Percentiles rank a stretch among this genome's conserved stretches.
These are phyloP conservation scores for Fusarium anthophilum DNA, from an alignment of 2,329 filamentous ascomycete genomes.

Conservation along the genomic window DNA sequence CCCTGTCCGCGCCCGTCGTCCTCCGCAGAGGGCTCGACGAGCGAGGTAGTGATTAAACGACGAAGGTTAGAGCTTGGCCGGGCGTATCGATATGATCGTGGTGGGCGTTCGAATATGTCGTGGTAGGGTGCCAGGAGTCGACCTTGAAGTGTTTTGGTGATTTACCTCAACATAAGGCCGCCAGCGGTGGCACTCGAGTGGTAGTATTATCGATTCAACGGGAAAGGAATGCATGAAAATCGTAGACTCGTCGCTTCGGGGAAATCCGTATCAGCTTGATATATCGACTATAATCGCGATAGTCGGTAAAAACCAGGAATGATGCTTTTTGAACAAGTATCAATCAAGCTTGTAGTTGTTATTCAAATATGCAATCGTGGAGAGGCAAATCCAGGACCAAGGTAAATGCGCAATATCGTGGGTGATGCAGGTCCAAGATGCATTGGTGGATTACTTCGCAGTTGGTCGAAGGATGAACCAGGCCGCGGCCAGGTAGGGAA, in stretches of 20 bases:
- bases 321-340: constrained; percentile 1
- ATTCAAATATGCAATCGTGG: constrained; percentile 13
- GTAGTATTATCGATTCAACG: constrained; percentile 18
- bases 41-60: constrained; percentile 48
- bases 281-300: background rate
- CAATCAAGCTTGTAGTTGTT: background rate
- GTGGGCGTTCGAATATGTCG: constrained; percentile 20
- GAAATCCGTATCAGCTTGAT: background rate
- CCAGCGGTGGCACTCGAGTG: constrained; percentile 30
- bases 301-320: background rate
- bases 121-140: constrained; percentile 8
- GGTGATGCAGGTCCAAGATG: background rate
- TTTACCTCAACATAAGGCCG: constrained; percentile 40
- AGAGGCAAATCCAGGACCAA: background rate
- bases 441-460: background rate
- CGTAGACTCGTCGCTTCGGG: background rate
- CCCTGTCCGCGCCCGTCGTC: constrained; percentile 64
- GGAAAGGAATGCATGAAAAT: constrained; percentile 42
- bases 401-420: background rate
- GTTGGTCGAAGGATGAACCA: constrained; percentile 11
- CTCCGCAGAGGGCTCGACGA: constrained; percentile 69
- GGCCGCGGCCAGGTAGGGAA: background rate
- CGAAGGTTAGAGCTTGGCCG: constrained; percentile 21
- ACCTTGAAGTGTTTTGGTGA: constrained; percentile 11
- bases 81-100: background rate